Evolutionary conservation across 208 protist genomes (phyloP).

Genomic region (Trypanosoma mega): DNA sequence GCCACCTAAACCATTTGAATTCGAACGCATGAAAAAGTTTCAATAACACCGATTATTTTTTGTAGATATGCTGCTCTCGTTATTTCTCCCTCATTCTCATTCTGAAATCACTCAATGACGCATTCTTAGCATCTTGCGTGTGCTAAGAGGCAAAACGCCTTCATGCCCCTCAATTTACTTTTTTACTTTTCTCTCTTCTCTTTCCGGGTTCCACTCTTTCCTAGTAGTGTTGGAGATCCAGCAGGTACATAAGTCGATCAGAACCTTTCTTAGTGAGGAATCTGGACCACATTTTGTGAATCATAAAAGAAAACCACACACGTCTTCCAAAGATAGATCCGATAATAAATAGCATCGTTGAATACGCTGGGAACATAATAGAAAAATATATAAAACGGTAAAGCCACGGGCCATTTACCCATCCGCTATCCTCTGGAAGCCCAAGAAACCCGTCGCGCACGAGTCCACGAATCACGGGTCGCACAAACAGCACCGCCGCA

Average conservation of each 20-base stretch:
- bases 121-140: no score
- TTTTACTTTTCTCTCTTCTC: background rate
- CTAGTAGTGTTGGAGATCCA: constrained; percentile 84
- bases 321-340: constrained; percentile 76
- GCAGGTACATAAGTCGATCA: constrained; percentile 47
- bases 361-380: constrained; percentile 87
- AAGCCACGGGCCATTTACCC: constrained; percentile 79
- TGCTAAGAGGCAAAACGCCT: no score
- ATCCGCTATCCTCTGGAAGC: constrained; percentile 66
- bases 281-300: constrained; percentile 89
- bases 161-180: constrained; percentile 12
- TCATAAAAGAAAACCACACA: constrained; percentile 90
- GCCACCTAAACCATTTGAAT: no score
- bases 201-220: no score
- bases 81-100: no score
- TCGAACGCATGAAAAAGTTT: no score
- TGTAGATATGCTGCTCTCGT: no score
- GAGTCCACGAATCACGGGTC: constrained; percentile 69
- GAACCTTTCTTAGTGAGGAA: constrained; percentile 60
- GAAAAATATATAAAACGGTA: constrained; percentile 75
- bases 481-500: constrained; percentile 64
- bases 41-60: no score
- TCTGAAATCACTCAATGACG: no score
- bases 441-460: constrained; percentile 77
- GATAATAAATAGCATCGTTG: constrained; percentile 66